phyloP scores from a whole-genome alignment of 2,329 filamentous ascomycete genomes.

The Fusarium sp. region DNA sequence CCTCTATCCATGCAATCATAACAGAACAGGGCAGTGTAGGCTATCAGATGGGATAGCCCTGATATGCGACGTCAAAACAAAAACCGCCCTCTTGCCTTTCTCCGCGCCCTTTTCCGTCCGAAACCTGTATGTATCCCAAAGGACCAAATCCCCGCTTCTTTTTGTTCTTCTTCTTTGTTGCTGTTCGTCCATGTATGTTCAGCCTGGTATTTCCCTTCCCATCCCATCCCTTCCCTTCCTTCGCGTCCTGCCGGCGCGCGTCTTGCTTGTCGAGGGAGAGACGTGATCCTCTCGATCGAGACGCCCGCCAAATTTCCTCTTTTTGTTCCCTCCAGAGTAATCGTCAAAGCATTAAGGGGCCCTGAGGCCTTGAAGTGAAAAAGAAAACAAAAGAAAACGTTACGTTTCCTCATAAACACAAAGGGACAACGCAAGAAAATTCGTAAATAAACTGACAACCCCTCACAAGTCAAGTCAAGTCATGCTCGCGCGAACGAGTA shows the following conservation, averaged over 20 bases:
- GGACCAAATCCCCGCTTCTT: slow-evolving; percentile 24
- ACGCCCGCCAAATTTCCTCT: slow-evolving; percentile 20
- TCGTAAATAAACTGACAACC: slow-evolving; percentile 33
- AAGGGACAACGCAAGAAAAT: slow-evolving; percentile 43
- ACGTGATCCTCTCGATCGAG: slow-evolving; percentile 35
- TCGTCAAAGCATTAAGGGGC: slow-evolving; percentile 43
- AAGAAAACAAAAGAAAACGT: slow-evolving; percentile 37
- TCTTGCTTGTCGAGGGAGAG: slow-evolving; percentile 29
- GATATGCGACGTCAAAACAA: slow-evolving; percentile 30
- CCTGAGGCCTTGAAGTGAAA: slow-evolving; percentile 29
- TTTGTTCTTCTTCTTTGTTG: slow-evolving; percentile 20
- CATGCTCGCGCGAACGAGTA: slow-evolving; percentile 41
- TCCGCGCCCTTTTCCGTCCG: slow-evolving; percentile 29
- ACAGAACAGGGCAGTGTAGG: slow-evolving; percentile 23
- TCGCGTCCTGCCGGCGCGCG: neutral
- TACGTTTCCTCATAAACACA: slow-evolving; percentile 43
- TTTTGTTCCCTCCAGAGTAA: slow-evolving; percentile 17
- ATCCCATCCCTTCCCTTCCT: slow-evolving; percentile 10
- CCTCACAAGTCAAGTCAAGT: slow-evolving; percentile 24
- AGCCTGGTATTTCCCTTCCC: slow-evolving; percentile 28
- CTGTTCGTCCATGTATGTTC: slow-evolving; percentile 29
- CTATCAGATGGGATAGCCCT: slow-evolving; percentile 31
- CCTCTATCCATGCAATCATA: slow-evolving; percentile 38
- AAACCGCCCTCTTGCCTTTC: slow-evolving; percentile 27
- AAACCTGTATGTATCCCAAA: slow-evolving; percentile 40